phyloP scores from a whole-genome alignment of 352 stramenopile genomes.

The Pythium coloratum region DNA sequence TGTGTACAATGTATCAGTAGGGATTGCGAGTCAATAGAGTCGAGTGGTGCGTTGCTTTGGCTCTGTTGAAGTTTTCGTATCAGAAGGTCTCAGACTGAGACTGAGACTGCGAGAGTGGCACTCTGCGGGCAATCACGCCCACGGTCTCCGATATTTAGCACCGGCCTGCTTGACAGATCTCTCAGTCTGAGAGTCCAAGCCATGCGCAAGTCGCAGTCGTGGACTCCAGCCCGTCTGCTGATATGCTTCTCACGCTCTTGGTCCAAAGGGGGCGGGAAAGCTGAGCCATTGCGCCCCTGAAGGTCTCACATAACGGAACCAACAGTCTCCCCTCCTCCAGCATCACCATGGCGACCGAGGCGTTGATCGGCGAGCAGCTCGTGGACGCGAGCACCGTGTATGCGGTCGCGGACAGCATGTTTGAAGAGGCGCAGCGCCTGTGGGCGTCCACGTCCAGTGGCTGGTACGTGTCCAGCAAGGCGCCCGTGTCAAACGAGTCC shows the following conservation, averaged over 20 bases:
- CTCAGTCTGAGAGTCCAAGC: too few relatives aligned
- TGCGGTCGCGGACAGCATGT: conserved; percentile 28
- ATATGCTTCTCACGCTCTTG: background rate
- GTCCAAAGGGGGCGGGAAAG: background rate
- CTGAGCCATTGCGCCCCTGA: background rate
- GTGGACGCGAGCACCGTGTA: conserved; percentile 25
- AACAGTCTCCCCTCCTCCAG: background rate
- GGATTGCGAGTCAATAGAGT: too few relatives aligned
- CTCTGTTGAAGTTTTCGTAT: too few relatives aligned
- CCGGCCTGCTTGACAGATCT: too few relatives aligned
- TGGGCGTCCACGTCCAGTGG: conserved; percentile 23
- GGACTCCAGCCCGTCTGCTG: background rate
- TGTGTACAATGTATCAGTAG: too few relatives aligned
- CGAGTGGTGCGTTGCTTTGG: too few relatives aligned
- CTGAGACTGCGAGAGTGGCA: background rate
- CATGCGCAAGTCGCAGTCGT: too few relatives aligned
- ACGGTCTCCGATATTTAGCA: background rate
- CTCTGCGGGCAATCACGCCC: background rate
- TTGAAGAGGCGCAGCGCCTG: conserved; percentile 30
- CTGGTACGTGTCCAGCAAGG: conserved; percentile 26
- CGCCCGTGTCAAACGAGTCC: conserved; percentile 29
- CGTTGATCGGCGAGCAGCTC: conserved; percentile 29
- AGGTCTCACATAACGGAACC: background rate
- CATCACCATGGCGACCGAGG: background rate
- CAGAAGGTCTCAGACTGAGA: background rate